phyloP scores from a whole-genome alignment of 257 asterid species.

The Solanum piurae region DNA sequence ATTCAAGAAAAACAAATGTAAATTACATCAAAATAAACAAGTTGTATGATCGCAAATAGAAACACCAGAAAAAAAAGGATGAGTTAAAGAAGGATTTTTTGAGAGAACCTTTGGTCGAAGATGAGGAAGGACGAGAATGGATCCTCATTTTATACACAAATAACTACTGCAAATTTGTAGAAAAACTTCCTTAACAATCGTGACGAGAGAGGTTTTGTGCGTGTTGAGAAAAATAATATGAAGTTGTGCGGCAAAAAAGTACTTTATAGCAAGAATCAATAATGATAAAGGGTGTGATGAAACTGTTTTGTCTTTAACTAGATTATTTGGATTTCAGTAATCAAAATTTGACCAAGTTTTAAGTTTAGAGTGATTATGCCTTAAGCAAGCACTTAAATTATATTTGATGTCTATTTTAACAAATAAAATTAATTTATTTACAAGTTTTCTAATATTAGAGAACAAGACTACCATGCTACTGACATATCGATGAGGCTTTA shows the following conservation, averaged over 20 bases:
- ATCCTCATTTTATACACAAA: neutral
- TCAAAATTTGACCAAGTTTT: neutral
- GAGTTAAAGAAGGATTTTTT: neutral
- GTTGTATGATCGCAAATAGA: neutral
- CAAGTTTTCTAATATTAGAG: neutral
- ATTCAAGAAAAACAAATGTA: neutral
- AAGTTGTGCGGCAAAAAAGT: neutral
- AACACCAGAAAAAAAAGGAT: neutral
- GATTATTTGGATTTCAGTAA: neutral
- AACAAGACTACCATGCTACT: neutral
- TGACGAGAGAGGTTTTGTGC: neutral
- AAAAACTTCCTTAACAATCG: neutral
- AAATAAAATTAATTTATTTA: neutral
- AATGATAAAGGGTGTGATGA: neutral
- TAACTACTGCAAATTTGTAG: neutral
- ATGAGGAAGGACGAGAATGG: neutral
- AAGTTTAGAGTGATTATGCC: neutral
- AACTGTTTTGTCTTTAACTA: neutral
- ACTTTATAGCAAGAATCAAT: neutral
- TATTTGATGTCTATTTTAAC: neutral
- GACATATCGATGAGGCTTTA: neutral
- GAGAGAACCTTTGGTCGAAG: neutral
- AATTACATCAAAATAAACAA: neutral
- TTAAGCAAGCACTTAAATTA: neutral
- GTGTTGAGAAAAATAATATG: neutral